Conservation (phyloP, 768 basidiomycete genomes). For the Hemileccinum rubropunctum region DNA sequence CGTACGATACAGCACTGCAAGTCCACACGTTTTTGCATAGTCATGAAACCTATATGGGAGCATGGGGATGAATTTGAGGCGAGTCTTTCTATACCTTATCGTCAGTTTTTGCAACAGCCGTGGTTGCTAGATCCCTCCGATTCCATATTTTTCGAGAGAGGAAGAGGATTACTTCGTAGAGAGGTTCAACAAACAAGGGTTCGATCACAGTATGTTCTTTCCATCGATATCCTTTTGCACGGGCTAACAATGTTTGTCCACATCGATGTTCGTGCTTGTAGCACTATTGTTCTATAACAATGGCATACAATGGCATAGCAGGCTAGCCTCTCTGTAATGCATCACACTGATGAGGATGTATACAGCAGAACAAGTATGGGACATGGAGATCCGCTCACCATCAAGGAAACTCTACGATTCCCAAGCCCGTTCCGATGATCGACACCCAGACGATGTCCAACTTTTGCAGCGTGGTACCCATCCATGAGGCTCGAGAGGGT, state of each 20-base stretch:
- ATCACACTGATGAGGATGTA: neutral
- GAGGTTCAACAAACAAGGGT: slow-evolving; percentile 56
- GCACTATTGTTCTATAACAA: slow-evolving; percentile 66
- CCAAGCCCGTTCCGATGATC: slow-evolving; percentile 39
- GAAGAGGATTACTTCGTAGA: slow-evolving; percentile 74
- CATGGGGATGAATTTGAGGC: slow-evolving; percentile 42
- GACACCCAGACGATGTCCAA: too few relatives aligned
- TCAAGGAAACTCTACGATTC: slow-evolving; percentile 44
- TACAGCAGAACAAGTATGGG: slow-evolving; percentile 33
- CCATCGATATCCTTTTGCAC: neutral
- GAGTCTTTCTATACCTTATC: neutral
- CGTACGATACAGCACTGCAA: slow-evolving; percentile 46
- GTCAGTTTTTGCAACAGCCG: neutral
- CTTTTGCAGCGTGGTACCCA: too few relatives aligned
- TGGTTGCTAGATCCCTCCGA: slow-evolving; percentile 52
- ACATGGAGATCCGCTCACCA: slow-evolving; percentile 31
- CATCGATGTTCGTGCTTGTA: slow-evolving; percentile 19
- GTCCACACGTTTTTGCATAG: slow-evolving; percentile 57
- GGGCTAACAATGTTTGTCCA: neutral
- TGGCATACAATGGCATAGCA: slow-evolving; percentile 45
- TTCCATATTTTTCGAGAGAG: slow-evolving; percentile 55
- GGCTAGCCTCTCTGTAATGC: neutral
- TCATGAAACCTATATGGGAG: slow-evolving; percentile 47
- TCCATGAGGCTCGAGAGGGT: too few relatives aligned
- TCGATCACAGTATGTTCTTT: slow-evolving; percentile 53